Evolutionary conservation across 305 asterid genomes (phyloP), one percentile per base, ranked within the genome.

Genomic region (Solanum chacoense): DNA sequence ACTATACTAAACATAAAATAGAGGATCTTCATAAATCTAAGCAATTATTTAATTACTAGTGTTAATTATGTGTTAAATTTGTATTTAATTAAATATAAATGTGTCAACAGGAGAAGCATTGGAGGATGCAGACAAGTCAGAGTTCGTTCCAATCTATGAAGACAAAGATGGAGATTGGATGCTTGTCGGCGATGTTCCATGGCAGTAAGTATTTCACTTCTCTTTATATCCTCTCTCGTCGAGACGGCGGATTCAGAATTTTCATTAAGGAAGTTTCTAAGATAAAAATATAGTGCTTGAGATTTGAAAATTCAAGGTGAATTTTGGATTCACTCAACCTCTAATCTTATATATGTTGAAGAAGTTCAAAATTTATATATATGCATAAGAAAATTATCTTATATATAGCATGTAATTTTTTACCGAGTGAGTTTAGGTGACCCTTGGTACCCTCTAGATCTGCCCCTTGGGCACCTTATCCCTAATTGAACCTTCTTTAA

Each of bases 101-200:
- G 63, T 83, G 26, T 88, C 20, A 67, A 73, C 91, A 96, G 98
- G 93, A 29, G 94, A 93, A 79, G 94, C 91, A 29, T 88, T 91
- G 91, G 85, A 93, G 7, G 94, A 93, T 77, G 90, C 84, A 35
- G 98, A 94, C 69, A 90, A 90, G 72, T 91, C 91, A 55, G 96
- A 94, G 88, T 93, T 88, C 90, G 92, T 93, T 85, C 95, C 94
- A 7, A 94, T 93, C 7, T 95, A 95, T 65, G 97, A 94, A 89
- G 98, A 93, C 92, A 94, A 90, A 90, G 98, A 95, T 89, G 96
- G 95, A 12, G 96, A 95, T 65, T 94, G 96, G 97, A 94, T 94
- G 95, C 96, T 94, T 18, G 73, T 83, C 2, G 97, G 97, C 67
- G 97, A 94, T 89, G 98, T 95, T 29, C 96, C 98, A 2, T 93